A percentile compares a stretch with the other conserved stretches of the same genome.
phyloP scores from a whole-genome alignment of 169 alveolate species.

The Cryptosporidium baileyi region DNA sequence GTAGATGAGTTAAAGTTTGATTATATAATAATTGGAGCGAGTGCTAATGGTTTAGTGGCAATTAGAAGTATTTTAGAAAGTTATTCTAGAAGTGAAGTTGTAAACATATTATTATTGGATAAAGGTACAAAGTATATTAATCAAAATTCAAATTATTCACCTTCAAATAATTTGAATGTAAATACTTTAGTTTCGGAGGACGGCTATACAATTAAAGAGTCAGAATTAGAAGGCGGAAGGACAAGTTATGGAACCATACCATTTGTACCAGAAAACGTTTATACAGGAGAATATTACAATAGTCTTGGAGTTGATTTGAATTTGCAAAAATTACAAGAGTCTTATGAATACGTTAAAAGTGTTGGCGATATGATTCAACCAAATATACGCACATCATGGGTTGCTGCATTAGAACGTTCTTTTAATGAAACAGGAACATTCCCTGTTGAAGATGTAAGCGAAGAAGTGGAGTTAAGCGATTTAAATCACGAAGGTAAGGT shows the following conservation, averaged over 20 bases:
- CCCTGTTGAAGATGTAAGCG: constrained; percentile 2
- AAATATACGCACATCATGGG: constrained; percentile 60
- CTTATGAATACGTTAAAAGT: constrained; percentile 54
- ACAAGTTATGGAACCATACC: constrained; percentile 60
- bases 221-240: constrained; percentile 37
- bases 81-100: not conserved
- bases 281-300: constrained; percentile 30
- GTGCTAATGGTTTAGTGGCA: constrained; percentile 23
- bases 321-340: constrained; percentile 21
- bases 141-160: not conserved
- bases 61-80: constrained; percentile 39
- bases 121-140: constrained; percentile 14
- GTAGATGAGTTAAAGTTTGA: constrained; percentile 7
- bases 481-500: not conserved
- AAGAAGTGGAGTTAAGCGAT: not conserved
- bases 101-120: constrained; percentile 13
- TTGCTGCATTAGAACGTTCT: constrained; percentile 34
- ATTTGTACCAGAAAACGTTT: constrained; percentile 25
- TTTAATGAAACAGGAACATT: constrained; percentile 48
- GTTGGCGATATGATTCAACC: constrained; percentile 63
- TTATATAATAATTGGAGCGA: constrained; percentile 36
- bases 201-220: not conserved
- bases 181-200: constrained; percentile 7
- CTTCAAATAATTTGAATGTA: not conserved
- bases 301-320: not conserved